These are phyloP conservation scores for Xerocomus spinulosus DNA, from an alignment of 768 basidiomycete species.

Conservation along the genomic window DNA sequence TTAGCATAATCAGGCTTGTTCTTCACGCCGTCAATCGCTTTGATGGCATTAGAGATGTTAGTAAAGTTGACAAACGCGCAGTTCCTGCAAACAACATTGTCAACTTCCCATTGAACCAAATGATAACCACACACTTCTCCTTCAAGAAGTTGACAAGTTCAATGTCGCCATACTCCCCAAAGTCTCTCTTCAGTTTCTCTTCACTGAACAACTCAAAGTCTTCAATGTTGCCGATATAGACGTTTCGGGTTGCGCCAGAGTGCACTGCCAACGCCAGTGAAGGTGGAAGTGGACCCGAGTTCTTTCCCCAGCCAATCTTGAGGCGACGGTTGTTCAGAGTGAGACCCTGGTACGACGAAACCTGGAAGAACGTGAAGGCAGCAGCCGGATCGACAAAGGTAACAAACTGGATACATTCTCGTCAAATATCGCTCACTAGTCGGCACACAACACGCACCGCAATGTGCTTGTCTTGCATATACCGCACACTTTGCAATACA, in stretches of 20 bases:
- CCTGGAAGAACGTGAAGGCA: constrained; percentile 91
- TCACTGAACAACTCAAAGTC: constrained; percentile 92
- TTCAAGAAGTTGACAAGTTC: constrained; percentile 94
- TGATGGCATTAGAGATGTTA: constrained; percentile 91
- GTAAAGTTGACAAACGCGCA: constrained; percentile 97
- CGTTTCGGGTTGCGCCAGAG: constrained; percentile 91
- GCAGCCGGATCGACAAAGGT: constrained; percentile 94
- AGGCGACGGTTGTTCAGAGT: constrained; percentile 90
- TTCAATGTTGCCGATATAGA: constrained; percentile 93
- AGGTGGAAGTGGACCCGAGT: constrained; percentile 81
- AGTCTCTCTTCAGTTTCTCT: constrained; percentile 87
- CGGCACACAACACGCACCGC: constrained; percentile 55
- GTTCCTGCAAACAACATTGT: constrained; percentile 49
- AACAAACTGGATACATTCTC: constrained; percentile 59
- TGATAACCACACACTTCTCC: constrained; percentile 68
- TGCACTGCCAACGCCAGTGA: constrained; percentile 85
- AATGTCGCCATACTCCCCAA: constrained; percentile 94
- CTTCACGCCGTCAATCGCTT: constrained; percentile 97
- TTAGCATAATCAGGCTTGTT: constrained; percentile 85
- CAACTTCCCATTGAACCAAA: not conserved
- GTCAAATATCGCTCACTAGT: constrained; percentile 1
- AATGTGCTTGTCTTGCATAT: constrained; percentile 97
- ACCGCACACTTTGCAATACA: constrained; percentile 89
- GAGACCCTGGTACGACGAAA: constrained; percentile 84
- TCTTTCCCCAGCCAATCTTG: constrained; percentile 99